phyloP scores from a whole-genome alignment of 2,329 filamentous ascomycete genomes.

The Colletotrichum sp. region DNA sequence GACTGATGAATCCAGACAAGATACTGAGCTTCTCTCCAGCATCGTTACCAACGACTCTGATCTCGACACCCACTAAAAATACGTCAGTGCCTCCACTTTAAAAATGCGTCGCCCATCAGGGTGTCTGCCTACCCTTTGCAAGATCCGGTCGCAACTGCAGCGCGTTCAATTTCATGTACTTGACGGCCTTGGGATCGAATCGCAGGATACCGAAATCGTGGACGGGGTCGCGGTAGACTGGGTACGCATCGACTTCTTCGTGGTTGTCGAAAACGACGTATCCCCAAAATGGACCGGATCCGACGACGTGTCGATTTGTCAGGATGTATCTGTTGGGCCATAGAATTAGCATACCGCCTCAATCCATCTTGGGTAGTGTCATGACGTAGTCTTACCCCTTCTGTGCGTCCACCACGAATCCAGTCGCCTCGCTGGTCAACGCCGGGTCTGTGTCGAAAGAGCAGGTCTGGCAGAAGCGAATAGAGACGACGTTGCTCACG shows the following conservation, averaged over 20 bases:
- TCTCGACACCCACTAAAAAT: conserved; percentile 80
- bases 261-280: conserved; percentile 99
- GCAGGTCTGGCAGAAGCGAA: conserved; percentile 97
- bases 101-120: conserved; percentile 8
- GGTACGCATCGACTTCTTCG: conserved; percentile 93
- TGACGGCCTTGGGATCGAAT: conserved; percentile 94
- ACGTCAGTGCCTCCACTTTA: not conserved
- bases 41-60: conserved; percentile 97
- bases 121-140: conserved; percentile 61
- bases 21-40: conserved; percentile 98
- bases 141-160: conserved; percentile 84
- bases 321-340: conserved; percentile 68
- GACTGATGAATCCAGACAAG: conserved; percentile 94
- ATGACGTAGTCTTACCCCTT: conserved; percentile 66
- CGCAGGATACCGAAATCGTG: conserved; percentile 98
- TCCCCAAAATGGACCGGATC: conserved; percentile 95
- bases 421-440: conserved; percentile 92
- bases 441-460: conserved; percentile 98
- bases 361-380: not conserved
- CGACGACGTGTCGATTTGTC: conserved; percentile 92
- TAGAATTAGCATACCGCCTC: not conserved
- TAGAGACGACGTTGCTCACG: conserved; percentile 95
- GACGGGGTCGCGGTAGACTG: conserved; percentile 96
- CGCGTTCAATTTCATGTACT: conserved; percentile 91
- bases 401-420: conserved; percentile 96